Evolutionary conservation across 805 yeast species (phyloP).

Genomic region (Candida peoriensis): DNA sequence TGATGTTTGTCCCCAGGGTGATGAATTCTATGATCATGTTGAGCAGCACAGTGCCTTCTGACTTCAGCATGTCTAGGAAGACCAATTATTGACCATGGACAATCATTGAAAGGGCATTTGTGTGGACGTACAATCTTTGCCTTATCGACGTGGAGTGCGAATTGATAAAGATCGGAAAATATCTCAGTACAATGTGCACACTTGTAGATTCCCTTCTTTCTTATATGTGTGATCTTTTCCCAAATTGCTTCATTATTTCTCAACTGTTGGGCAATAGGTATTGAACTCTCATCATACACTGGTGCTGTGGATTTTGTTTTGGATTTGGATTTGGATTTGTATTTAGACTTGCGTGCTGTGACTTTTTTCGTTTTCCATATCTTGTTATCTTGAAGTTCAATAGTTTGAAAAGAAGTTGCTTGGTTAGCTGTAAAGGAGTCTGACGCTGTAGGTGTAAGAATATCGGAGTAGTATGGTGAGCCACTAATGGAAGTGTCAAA

Average conservation of each 20-base stretch:
- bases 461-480: not conserved
- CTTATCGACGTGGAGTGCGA: slow-evolving; percentile 41
- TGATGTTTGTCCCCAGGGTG: slow-evolving; percentile 1
- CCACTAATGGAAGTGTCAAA: not conserved
- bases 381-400: not conserved
- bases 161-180: slow-evolving; percentile 33
- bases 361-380: not conserved
- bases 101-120: slow-evolving; percentile 41
- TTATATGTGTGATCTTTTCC: slow-evolving; percentile 26
- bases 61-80: slow-evolving; percentile 44
- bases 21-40: slow-evolving; percentile 27
- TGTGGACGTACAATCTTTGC: slow-evolving; percentile 32
- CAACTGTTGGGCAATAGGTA: slow-evolving; percentile 22
- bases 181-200: slow-evolving; percentile 42
- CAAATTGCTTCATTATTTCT: slow-evolving; percentile 23
- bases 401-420: not conserved
- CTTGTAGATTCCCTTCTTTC: slow-evolving; percentile 39
- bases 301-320: too few species aligned
- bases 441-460: not conserved
- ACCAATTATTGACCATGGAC: slow-evolving; percentile 47
- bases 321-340: too few species aligned
- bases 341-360: not conserved
- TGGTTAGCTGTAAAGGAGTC: not conserved
- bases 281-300: not conserved
- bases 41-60: slow-evolving; percentile 44